Evolutionary conservation across 1,284 basidiomycete species (phyloP).

Genomic region (Hortiboletus rubellus): DNA sequence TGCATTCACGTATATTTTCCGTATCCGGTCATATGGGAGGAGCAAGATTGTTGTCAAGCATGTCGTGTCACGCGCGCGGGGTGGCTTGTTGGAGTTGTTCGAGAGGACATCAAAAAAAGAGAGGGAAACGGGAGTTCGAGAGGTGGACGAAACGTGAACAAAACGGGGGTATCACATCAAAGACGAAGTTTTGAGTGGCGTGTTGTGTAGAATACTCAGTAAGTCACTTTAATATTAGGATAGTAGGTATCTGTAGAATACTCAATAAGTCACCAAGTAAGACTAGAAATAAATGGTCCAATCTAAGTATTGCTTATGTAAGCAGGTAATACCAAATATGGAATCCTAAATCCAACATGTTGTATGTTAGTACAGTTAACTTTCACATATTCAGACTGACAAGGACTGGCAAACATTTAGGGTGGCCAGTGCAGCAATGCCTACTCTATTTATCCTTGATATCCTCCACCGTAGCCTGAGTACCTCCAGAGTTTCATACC

Average conservation of each 20-base stretch:
- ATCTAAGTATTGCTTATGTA: too few species aligned
- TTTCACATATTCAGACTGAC: background rate
- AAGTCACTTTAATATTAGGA: too few species aligned
- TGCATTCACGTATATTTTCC: conserved; percentile 41
- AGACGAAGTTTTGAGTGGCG: too few species aligned
- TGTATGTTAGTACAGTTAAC: too few species aligned
- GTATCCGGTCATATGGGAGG: conserved; percentile 30
- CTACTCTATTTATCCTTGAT: background rate
- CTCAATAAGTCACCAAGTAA: too few species aligned
- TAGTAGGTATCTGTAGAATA: too few species aligned
- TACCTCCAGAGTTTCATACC: conserved; percentile 31
- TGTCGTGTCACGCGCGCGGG: background rate
- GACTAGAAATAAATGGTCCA: too few species aligned
- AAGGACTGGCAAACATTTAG: background rate
- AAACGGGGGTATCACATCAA: too few species aligned
- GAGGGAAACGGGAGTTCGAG: background rate
- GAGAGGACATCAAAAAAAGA: background rate
- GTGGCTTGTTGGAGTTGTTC: background rate
- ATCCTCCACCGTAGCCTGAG: conserved; percentile 12
- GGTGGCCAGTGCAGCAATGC: background rate
- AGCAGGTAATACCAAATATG: too few species aligned
- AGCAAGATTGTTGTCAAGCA: conserved; percentile 5
- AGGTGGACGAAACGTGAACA: background rate
- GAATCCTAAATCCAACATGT: too few species aligned
- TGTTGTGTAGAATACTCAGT: too few species aligned